phyloP scores from a whole-genome alignment of 495 filamentous ascomycete genomes.

The Chaetomium fimeti region DNA sequence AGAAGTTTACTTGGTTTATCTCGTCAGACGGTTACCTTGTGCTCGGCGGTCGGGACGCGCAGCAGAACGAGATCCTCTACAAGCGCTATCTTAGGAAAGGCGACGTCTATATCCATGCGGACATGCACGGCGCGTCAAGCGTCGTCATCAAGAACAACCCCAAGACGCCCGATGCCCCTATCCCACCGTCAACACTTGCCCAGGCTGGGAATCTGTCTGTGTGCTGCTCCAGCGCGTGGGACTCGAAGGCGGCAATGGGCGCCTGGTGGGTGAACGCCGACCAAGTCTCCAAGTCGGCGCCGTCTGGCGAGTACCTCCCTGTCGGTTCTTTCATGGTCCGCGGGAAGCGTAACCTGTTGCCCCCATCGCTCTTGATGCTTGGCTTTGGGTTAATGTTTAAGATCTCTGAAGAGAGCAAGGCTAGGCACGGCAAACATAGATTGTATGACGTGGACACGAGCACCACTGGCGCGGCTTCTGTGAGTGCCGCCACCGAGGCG shows the following conservation, averaged over 20 bases:
- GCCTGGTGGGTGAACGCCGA: conserved; percentile 90
- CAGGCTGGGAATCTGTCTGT: conserved; percentile 86
- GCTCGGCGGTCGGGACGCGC: conserved; percentile 78
- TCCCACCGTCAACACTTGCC: conserved; percentile 84
- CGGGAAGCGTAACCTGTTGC: conserved; percentile 86
- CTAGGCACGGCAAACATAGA: conserved; percentile 72
- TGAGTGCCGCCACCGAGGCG: not conserved
- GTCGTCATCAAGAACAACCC: conserved; percentile 84
- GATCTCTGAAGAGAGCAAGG: conserved; percentile 84
- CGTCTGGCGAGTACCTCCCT: conserved; percentile 74
- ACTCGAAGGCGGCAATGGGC: conserved; percentile 90
- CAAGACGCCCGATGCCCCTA: conserved; percentile 71
- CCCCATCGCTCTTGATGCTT: conserved; percentile 81
- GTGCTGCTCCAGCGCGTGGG: conserved; percentile 84
- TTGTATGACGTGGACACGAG: conserved; percentile 47
- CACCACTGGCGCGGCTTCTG: conserved; percentile 17
- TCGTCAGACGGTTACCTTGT: conserved; percentile 95
- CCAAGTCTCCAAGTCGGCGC: conserved; percentile 81
- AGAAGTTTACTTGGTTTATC: conserved; percentile 93
- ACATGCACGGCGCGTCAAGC: conserved; percentile 76
- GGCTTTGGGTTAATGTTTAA: conserved; percentile 86
- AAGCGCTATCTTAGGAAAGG: conserved; percentile 79
- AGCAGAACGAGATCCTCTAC: conserved; percentile 91
- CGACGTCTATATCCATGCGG: conserved; percentile 89
- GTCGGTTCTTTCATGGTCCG: conserved; percentile 72